Evolutionary conservation across 345 rosid genomes (phyloP).

Genomic region (Iberis pinnata): DNA sequence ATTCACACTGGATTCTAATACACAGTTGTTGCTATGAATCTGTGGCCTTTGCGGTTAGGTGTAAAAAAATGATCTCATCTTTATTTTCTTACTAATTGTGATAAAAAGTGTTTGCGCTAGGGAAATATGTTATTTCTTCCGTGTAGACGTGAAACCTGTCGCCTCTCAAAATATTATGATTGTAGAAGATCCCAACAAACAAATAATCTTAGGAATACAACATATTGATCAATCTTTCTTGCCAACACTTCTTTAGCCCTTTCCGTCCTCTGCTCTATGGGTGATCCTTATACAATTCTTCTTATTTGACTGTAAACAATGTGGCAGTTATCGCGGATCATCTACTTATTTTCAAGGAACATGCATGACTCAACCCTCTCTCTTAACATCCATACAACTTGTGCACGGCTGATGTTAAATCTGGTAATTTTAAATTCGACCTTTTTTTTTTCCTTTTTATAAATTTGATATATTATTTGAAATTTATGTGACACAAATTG

Average conservation of each 20-base stretch:
- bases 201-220: constrained; percentile 9
- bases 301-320: constrained; percentile 16
- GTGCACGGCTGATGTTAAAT: constrained; percentile 96
- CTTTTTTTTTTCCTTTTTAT: constrained; percentile 13
- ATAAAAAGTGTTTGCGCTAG: constrained; percentile 9
- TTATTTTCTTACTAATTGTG: background rate
- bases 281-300: constrained; percentile 4
- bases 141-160: constrained; percentile 4
- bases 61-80: background rate
- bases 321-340: constrained; percentile 87
- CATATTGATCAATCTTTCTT: constrained; percentile 8
- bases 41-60: constrained; percentile 14
- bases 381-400: constrained; percentile 85
- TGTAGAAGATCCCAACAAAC: background rate
- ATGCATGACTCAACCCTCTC: constrained; percentile 97
- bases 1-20: background rate
- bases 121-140: constrained; percentile 3
- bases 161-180: constrained; percentile 4
- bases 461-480: constrained; percentile 15
- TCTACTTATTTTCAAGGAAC: constrained; percentile 89
- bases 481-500: constrained; percentile 6
- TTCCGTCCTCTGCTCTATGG: background rate
- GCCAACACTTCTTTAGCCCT: constrained; percentile 3
- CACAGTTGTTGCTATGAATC: constrained; percentile 4
- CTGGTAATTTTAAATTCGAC: constrained; percentile 49